Evolutionary conservation across 2,329 filamentous ascomycete genomes (phyloP), one percentile per base, ranked within the genome.

Genomic region (Sporothrix pseudoabietina): DNA sequence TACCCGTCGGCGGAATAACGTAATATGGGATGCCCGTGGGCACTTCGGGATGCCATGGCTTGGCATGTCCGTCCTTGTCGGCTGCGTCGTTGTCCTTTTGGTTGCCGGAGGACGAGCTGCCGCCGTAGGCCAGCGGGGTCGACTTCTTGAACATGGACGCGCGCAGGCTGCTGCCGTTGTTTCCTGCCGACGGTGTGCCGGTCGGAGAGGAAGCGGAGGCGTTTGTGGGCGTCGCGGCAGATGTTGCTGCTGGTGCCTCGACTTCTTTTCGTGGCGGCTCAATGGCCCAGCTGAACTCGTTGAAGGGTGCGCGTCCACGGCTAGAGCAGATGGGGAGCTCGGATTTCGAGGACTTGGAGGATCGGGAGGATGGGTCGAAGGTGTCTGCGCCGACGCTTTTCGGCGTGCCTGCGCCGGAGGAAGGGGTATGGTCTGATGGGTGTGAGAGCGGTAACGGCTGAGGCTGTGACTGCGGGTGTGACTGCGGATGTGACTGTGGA

Each of bases 131-230:
- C 16, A 71, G 57, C 0, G 74, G 41, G 4, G 47, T 49, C 1
- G 70, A 61, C 14, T 75, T 75, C 52, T 76, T 76, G 71, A 76
- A 74, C 7, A 76, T 72, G 5, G 72, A 71, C 3, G 75, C 73
- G 1, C 75, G 75, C 26, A 76, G 54, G 44, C 76, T 74, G 30
- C 73, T 71, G 30, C 66, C 72, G 59, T 54, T 76, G 69, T 68
- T 69, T 10, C 70, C 66, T 16, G 44, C 39, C 4, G 72, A 30
- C 14, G 74, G 32, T 14, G 71, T 65, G 8, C 41, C 12, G 0
- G 59, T 54, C 22, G 71, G 26, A 1, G 73, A 44, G 1, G 66
- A 49, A 0, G 75, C 30, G 7, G 41, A 22, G 4, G 69, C 41
- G 4, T 72, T 52, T 0, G 65, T 4, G 9, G 72, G 8, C 16